Evolutionary conservation across 2,329 filamentous ascomycete species (phyloP).

Genomic region (Xylariaceae sp.): DNA sequence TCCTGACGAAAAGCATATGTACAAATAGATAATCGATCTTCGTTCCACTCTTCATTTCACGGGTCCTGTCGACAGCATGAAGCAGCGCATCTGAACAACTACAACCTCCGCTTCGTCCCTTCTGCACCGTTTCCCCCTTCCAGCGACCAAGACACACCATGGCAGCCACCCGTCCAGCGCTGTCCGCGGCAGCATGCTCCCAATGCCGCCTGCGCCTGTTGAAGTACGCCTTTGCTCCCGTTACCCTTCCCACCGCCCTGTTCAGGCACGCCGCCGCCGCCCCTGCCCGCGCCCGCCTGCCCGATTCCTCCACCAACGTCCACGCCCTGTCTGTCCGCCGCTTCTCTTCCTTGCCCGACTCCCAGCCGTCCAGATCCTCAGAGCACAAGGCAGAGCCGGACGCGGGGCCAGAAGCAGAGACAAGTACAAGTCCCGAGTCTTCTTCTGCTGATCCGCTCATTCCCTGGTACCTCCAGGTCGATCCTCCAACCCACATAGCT

Average conservation of each 20-base stretch:
- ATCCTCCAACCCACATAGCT: conserved; percentile 53
- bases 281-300: not conserved
- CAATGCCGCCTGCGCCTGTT: conserved; percentile 29
- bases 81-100: too few species aligned
- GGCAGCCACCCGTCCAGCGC: conserved; percentile 23
- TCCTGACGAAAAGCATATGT: too few species aligned
- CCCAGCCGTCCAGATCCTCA: conserved; percentile 3
- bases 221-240: conserved; percentile 24
- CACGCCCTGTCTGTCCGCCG: conserved; percentile 10
- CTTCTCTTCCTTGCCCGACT: conserved; percentile 20
- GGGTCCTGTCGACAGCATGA: too few species aligned
- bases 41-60: too few species aligned
- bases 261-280: conserved; percentile 10
- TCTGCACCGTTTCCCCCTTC: too few species aligned
- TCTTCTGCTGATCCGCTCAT: conserved; percentile 22
- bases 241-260: conserved; percentile 14
- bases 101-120: too few species aligned
- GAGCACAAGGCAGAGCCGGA: conserved; percentile 4
- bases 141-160: conserved; percentile 15
- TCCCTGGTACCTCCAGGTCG: conserved; percentile 81
- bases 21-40: too few species aligned
- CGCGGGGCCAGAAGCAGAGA: conserved; percentile 7
- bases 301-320: not conserved
- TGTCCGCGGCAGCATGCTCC: conserved; percentile 29
- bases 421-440: conserved; percentile 4